These are phyloP conservation scores for Stentor coeruleus DNA, from an alignment of 73 alveolate genomes.

Conservation along the genomic window DNA sequence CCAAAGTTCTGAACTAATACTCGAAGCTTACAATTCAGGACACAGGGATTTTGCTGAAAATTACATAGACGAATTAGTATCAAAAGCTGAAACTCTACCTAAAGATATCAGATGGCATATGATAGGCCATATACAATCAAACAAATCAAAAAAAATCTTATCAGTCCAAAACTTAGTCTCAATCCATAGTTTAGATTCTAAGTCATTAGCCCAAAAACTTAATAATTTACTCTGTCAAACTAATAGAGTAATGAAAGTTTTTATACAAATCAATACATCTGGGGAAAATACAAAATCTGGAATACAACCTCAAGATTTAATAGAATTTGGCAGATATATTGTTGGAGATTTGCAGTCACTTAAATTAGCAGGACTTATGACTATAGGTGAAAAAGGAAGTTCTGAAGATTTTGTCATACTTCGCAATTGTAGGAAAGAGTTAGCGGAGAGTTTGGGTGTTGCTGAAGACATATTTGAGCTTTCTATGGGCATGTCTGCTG, in stretches of 20 bases:
- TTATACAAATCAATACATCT: conserved; percentile 70
- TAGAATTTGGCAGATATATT: conserved; percentile 47
- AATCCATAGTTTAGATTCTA: conserved; percentile 78
- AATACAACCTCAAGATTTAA: conserved; percentile 38
- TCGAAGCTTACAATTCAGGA: conserved; percentile 78
- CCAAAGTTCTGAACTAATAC: conserved; percentile 60
- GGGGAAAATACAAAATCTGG: conserved; percentile 80
- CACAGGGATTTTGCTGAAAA: conserved; percentile 89
- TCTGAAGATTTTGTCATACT: conserved; percentile 65
- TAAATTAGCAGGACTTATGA: conserved; percentile 84
- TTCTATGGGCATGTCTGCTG: conserved; percentile 86
- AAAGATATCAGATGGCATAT: conserved; percentile 91
- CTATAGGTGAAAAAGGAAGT: conserved; percentile 81
- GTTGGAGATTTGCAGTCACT: conserved; percentile 49
- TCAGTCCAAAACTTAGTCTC: conserved; percentile 28
- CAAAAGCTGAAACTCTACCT: conserved; percentile 61
- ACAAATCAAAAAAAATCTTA: conserved; percentile 61
- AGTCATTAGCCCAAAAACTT: conserved; percentile 65
- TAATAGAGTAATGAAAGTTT: conserved; percentile 41
- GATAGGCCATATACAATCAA: conserved; percentile 90
- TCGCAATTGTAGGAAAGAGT: conserved; percentile 49
- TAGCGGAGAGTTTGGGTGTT: conserved; percentile 46
- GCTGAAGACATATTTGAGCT: conserved; percentile 58
- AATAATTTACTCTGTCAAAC: conserved; percentile 50
- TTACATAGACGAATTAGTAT: conserved; percentile 79